These are phyloP conservation scores for Tephrocybe rancida DNA, from an alignment of 768 basidiomycete genomes.

Conservation along the genomic window DNA sequence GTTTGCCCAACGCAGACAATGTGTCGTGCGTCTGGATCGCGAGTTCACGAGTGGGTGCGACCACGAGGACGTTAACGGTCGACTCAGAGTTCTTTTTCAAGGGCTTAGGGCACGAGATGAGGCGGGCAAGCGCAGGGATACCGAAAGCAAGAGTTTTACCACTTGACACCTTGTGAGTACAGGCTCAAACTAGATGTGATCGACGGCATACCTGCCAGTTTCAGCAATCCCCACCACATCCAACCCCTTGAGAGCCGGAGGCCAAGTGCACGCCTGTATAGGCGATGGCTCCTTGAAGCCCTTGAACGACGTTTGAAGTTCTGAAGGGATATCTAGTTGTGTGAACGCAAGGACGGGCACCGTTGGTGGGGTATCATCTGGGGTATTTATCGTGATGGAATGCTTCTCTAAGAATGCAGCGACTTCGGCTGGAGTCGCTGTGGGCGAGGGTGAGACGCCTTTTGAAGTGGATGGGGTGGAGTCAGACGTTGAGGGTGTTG, in stretches of 20 bases:
- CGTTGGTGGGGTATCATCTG: constrained; percentile 44
- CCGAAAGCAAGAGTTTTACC: constrained; percentile 98
- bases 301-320: constrained; percentile 63
- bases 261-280: constrained; percentile 96
- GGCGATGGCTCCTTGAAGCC: constrained; percentile 89
- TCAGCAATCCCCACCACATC: constrained; percentile 97
- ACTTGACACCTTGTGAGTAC: constrained; percentile 36
- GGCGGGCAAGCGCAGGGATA: constrained; percentile 79
- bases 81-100: constrained; percentile 31
- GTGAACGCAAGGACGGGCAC: constrained; percentile 76
- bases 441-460: constrained; percentile 15
- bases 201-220: constrained; percentile 76
- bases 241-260: constrained; percentile 75
- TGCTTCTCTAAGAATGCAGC: constrained; percentile 72
- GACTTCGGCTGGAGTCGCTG: constrained; percentile 40
- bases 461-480: constrained; percentile 12
- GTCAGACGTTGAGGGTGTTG: constrained; percentile 15
- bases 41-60: constrained; percentile 95
- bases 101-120: constrained; percentile 44
- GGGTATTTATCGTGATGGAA: constrained; percentile 70
- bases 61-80: constrained; percentile 68
- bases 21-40: constrained; percentile 94
- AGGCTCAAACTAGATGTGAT: neutral
- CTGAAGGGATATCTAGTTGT: constrained; percentile 65
- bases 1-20: constrained; percentile 69